Percentiles rank a stretch among this genome's conserved stretches.
These are phyloP conservation scores for Pythium sukuiense DNA, from an alignment of 352 stramenopile species.

Conservation along the genomic window DNA sequence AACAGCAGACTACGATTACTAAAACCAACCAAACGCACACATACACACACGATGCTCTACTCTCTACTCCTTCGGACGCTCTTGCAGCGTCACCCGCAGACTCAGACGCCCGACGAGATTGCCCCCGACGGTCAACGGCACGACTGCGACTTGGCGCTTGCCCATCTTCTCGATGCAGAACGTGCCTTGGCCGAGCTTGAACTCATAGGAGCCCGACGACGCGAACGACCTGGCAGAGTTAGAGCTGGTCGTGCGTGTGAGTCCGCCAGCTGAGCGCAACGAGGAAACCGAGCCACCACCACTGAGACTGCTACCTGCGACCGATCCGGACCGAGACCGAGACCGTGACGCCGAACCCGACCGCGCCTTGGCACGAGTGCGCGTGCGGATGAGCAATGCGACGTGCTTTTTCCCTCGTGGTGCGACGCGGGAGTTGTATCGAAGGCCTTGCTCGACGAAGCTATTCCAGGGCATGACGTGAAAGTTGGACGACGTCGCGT, in stretches of 20 bases:
- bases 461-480: slow-evolving; percentile 69
- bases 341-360: slow-evolving; percentile 21
- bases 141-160: slow-evolving; percentile 49
- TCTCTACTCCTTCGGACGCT: slow-evolving; percentile 4
- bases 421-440: slow-evolving; percentile 58
- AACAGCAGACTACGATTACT: neutral
- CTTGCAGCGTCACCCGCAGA: slow-evolving; percentile 53
- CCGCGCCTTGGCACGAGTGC: slow-evolving; percentile 30
- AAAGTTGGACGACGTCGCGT: slow-evolving; percentile 68
- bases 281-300: neutral
- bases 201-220: slow-evolving; percentile 40
- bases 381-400: slow-evolving; percentile 38
- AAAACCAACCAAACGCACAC: neutral
- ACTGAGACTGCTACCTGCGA: neutral
- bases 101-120: slow-evolving; percentile 60
- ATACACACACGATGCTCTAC: neutral
- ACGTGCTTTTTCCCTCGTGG: slow-evolving; percentile 63
- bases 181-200: slow-evolving; percentile 58
- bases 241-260: neutral
- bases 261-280: neutral
- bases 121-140: slow-evolving; percentile 65
- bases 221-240: slow-evolving; percentile 26
- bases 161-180: slow-evolving; percentile 60
- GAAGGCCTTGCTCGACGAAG: slow-evolving; percentile 65
- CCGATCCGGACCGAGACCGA: slow-evolving; percentile 18